Conservation (phyloP, 2,329 filamentous ascomycete species). For the Colletotrichum limetticola region DNA sequence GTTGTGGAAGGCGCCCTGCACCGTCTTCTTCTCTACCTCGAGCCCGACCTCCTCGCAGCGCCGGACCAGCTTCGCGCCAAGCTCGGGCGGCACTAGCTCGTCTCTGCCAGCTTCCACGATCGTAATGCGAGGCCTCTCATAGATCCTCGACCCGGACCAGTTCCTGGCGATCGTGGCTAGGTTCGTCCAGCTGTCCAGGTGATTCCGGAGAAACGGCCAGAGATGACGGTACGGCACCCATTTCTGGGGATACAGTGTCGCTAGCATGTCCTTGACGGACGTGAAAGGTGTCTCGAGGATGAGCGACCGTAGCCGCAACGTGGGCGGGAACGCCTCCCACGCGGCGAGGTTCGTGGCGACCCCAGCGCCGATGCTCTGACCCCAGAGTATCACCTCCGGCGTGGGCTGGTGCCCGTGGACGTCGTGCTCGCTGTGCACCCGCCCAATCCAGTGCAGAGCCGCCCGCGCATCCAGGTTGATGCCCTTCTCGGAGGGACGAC, state of each 20-base stretch:
- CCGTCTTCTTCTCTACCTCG: slow-evolving; percentile 53
- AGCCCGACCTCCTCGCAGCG: slow-evolving; percentile 61
- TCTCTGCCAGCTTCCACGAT: slow-evolving; percentile 68
- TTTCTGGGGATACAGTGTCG: slow-evolving; percentile 78
- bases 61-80: slow-evolving; percentile 57
- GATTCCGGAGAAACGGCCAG: slow-evolving; percentile 77
- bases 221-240: slow-evolving; percentile 84
- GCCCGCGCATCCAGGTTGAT: slow-evolving; percentile 76
- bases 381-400: slow-evolving; percentile 72
- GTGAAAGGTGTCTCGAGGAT: slow-evolving; percentile 83
- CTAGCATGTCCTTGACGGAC: slow-evolving; percentile 76
- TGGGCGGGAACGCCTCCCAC: slow-evolving; percentile 45
- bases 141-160: slow-evolving; percentile 39
- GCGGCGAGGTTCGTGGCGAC: slow-evolving; percentile 71
- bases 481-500: slow-evolving; percentile 75
- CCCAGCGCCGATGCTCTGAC: slow-evolving; percentile 80
- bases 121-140: slow-evolving; percentile 20
- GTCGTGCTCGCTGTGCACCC: slow-evolving; percentile 47
- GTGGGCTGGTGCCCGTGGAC: slow-evolving; percentile 12
- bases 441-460: slow-evolving; percentile 69
- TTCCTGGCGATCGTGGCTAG: slow-evolving; percentile 52
- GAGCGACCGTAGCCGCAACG: slow-evolving; percentile 58
- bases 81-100: slow-evolving; percentile 66
- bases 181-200: slow-evolving; percentile 65
- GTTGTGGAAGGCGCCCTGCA: slow-evolving; percentile 66